A percentile compares a stretch with the other conserved stretches of the same genome.
These are phyloP conservation scores for Hypoxylon sp. DNA, from an alignment of 2,329 filamentous ascomycete species.

Conservation along the genomic window DNA sequence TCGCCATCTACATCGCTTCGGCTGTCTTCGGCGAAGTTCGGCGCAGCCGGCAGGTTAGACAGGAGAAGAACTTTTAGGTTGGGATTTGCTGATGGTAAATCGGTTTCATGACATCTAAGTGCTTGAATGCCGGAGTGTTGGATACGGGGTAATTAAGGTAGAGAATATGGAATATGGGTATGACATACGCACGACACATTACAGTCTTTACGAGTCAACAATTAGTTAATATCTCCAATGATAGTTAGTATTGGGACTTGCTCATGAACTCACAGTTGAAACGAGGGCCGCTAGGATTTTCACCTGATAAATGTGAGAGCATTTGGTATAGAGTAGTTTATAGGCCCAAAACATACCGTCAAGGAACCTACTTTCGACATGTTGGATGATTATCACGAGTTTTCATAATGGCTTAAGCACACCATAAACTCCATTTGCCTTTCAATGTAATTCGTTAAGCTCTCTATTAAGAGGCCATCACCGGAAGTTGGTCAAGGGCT, in stretches of 20 bases:
- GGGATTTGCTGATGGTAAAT: not conserved
- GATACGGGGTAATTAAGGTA: not conserved
- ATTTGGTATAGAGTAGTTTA: not conserved
- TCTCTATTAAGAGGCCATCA: not conserved
- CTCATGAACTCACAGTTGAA: not conserved
- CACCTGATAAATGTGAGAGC: not conserved
- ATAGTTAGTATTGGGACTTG: not conserved
- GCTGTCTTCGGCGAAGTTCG: conserved; percentile 42
- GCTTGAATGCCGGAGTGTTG: conserved; percentile 6
- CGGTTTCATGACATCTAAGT: not conserved
- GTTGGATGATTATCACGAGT: not conserved
- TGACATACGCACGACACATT: conserved; percentile 2
- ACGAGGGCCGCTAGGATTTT: too few relatives aligned
- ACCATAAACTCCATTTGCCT: not conserved
- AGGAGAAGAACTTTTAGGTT: conserved; percentile 31
- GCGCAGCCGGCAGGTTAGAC: not conserved
- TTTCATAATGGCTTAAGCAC: not conserved
- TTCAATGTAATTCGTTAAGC: not conserved
- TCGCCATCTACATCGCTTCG: conserved; percentile 58
- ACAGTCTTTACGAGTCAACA: conserved; percentile 3
- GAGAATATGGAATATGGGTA: not conserved
- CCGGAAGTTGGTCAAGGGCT: not conserved
- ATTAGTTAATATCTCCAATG: conserved; percentile 18
- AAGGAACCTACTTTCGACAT: not conserved
- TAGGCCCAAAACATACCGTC: not conserved